Conservation (phyloP, 371 early-diverging fungal genomes). For the Rhizomucor miehei region DNA sequence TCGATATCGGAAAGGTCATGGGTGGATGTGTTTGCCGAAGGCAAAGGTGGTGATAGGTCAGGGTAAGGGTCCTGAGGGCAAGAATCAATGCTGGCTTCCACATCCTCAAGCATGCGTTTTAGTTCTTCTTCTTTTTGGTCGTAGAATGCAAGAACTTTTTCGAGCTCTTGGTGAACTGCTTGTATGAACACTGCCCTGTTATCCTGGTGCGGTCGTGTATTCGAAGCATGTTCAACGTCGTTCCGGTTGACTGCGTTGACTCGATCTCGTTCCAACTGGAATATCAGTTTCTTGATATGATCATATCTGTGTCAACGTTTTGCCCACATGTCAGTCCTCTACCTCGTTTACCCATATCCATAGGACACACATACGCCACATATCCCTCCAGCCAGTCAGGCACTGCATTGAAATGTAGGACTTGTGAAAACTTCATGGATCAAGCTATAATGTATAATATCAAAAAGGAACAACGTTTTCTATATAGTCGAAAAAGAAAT, state of each 20-base stretch:
- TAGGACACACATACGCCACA: constrained; percentile 48
- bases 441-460: background rate
- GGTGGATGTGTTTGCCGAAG: constrained; percentile 1
- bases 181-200: constrained; percentile 47
- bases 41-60: constrained; percentile 6
- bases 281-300: constrained; percentile 84
- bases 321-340: constrained; percentile 75
- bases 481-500: background rate
- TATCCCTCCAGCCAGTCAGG: constrained; percentile 87
- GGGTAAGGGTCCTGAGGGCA: constrained; percentile 15
- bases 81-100: constrained; percentile 48
- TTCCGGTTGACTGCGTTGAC: constrained; percentile 46
- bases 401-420: constrained; percentile 82
- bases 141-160: constrained; percentile 80
- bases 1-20: background rate
- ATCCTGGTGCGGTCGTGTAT: constrained; percentile 1
- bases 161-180: constrained; percentile 77
- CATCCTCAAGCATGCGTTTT: constrained; percentile 26
- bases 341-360: constrained; percentile 11
- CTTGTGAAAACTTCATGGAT: constrained; percentile 88
- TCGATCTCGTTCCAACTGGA: constrained; percentile 84
- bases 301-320: constrained; percentile 70
- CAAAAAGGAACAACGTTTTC: too few species aligned
- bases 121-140: constrained; percentile 77
- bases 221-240: background rate